A percentile compares a stretch with the other conserved stretches of the same genome.
These are phyloP conservation scores for Xanthoparmelia taractica DNA, from an alignment of 495 filamentous ascomycete species.

Conservation along the genomic window DNA sequence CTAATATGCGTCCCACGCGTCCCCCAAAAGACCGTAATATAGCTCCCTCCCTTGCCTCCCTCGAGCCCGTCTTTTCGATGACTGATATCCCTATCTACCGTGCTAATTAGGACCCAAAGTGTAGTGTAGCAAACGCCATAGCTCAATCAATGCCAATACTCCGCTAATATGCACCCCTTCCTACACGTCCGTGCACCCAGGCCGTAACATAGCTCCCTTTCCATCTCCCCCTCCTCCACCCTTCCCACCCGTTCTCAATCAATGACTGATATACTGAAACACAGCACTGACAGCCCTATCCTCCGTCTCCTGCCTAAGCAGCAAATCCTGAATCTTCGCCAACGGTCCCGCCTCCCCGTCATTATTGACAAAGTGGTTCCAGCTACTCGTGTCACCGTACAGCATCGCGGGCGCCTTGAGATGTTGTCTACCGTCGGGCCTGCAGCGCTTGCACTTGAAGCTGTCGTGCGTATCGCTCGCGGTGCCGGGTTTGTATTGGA, in stretches of 20 bases:
- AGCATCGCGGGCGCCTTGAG: constrained; percentile 89
- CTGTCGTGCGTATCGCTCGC: constrained; percentile 94
- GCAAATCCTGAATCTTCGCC: constrained; percentile 77
- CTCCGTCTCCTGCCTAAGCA: constrained; percentile 78
- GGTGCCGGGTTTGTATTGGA: constrained; percentile 80
- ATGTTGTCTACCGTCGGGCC: constrained; percentile 72
- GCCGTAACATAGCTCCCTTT: too few relatives aligned
- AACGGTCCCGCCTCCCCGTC: constrained; percentile 59
- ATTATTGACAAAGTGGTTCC: constrained; percentile 96
- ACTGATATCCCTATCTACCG: too few relatives aligned
- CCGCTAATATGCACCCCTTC: too few relatives aligned
- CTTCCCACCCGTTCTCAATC: too few relatives aligned
- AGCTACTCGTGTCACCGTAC: constrained; percentile 96
- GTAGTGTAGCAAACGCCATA: too few relatives aligned
- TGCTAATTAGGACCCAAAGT: too few relatives aligned
- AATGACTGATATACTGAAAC: constrained; percentile 98
- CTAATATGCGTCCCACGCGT: neutral
- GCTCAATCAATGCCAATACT: too few relatives aligned
- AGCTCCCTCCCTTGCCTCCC: too few relatives aligned
- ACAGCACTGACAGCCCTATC: constrained; percentile 82
- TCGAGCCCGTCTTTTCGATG: too few relatives aligned
- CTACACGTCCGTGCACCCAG: too few relatives aligned
- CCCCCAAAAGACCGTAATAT: too few relatives aligned
- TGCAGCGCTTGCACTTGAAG: constrained; percentile 96
- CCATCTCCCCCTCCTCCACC: too few relatives aligned